Percentiles rank a stretch among this genome's conserved stretches.
phyloP scores from a whole-genome alignment of 2,329 filamentous ascomycete species.

The Coniochaeta ligniaria region DNA sequence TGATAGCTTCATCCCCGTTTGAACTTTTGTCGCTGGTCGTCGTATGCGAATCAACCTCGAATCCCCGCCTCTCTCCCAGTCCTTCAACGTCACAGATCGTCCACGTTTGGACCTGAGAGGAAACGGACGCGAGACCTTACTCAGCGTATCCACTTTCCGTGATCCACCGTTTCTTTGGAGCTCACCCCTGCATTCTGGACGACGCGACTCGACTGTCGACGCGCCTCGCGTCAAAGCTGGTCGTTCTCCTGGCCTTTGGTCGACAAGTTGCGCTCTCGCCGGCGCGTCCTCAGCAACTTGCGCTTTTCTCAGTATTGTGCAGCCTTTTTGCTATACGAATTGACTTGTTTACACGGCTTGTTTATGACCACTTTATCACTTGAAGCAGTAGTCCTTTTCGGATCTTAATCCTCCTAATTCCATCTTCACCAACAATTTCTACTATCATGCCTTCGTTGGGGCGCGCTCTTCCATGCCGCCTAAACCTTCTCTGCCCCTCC shows the following conservation, averaged over 20 bases:
- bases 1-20: neutral
- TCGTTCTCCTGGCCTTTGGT: neutral
- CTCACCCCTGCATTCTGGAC: neutral
- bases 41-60: too few species aligned
- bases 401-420: neutral
- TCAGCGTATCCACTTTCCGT: too few species aligned
- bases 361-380: neutral
- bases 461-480: constrained; percentile 26
- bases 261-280: neutral
- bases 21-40: too few species aligned
- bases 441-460: constrained; percentile 27
- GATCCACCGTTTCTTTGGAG: too few species aligned
- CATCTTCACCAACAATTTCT: neutral
- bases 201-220: neutral
- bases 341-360: neutral
- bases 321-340: neutral
- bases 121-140: too few species aligned
- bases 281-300: neutral
- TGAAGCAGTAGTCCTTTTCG: neutral
- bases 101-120: too few species aligned
- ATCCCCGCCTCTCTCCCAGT: too few species aligned
- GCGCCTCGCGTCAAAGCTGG: neutral
- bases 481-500: constrained; percentile 25
- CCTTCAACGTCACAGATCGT: too few species aligned
- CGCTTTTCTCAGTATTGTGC: neutral